Percentiles rank a stretch among this genome's conserved stretches.
phyloP scores from a whole-genome alignment of 2,329 filamentous ascomycete species.

The Calonectria honghensis region DNA sequence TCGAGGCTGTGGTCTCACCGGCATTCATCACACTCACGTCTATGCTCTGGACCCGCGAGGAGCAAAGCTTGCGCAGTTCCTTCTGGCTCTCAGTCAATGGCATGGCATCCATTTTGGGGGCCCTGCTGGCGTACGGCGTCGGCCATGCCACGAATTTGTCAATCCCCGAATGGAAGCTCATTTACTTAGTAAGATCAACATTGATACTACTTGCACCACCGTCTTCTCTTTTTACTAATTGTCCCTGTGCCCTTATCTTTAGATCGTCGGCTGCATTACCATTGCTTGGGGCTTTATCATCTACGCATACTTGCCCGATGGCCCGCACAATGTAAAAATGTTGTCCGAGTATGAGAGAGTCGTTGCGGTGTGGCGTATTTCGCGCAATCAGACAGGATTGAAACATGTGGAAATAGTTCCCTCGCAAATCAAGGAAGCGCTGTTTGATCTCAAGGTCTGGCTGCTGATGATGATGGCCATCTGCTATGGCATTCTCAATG shows the following conservation, averaged over 20 bases:
- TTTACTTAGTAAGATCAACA: background rate
- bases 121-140: background rate
- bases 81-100: constrained; percentile 10
- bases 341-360: constrained; percentile 3
- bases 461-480: background rate
- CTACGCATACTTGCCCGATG: constrained; percentile 4
- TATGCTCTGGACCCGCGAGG: constrained; percentile 10
- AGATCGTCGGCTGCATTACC: constrained; percentile 2
- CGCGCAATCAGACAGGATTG: constrained; percentile 18
- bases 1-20: background rate
- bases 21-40: constrained; percentile 1
- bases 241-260: too few relatives aligned
- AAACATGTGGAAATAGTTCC: background rate
- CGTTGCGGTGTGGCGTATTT: constrained; percentile 20
- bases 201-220: too few relatives aligned
- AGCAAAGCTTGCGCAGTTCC: background rate
- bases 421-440: background rate
- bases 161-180: constrained; percentile 9
- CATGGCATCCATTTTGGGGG: background rate
- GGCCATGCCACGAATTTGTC: background rate
- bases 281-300: constrained; percentile 7
- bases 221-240: too few relatives aligned
- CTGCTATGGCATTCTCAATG: constrained; percentile 7
- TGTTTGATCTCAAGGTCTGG: background rate
- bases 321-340: constrained; percentile 25